Conservation (phyloP, 2,329 filamentous ascomycete species). For the Beauveria medogensis region DNA sequence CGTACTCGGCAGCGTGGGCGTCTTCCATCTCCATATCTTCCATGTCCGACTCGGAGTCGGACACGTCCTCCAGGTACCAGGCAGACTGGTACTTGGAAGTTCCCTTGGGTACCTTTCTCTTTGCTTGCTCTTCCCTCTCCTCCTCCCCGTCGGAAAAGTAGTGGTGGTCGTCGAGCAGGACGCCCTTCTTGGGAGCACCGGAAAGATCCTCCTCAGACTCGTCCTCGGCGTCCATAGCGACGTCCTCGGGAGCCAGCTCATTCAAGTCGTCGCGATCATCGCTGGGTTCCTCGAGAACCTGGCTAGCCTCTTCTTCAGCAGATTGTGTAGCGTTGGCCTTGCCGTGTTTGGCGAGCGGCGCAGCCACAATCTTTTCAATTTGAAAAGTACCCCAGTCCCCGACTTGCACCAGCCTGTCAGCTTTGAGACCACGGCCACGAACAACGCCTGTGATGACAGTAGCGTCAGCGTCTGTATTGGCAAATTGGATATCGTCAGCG, state of each 20-base stretch:
- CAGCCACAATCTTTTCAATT: constrained; percentile 78
- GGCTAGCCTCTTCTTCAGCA: constrained; percentile 47
- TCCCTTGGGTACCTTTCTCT: constrained; percentile 68
- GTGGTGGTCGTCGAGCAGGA: constrained; percentile 91
- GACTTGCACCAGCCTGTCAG: constrained; percentile 81
- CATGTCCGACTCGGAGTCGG: constrained; percentile 77
- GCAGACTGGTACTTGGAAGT: constrained; percentile 92
- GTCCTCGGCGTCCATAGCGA: constrained; percentile 61
- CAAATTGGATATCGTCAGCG: constrained; percentile 72
- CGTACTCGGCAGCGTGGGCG: constrained; percentile 46
- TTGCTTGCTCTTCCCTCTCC: constrained; percentile 32
- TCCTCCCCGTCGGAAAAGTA: constrained; percentile 87
- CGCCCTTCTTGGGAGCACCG: constrained; percentile 63
- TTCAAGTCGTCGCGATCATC: constrained; percentile 77
- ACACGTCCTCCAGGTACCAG: constrained; percentile 80
- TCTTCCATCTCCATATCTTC: constrained; percentile 58
- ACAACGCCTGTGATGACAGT: constrained; percentile 78
- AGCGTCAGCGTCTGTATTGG: constrained; percentile 48
- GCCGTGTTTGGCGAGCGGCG: constrained; percentile 55
- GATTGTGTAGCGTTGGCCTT: constrained; percentile 64
- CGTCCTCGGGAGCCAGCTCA: constrained; percentile 79
- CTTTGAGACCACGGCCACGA: constrained; percentile 77
- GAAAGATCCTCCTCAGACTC: constrained; percentile 34
- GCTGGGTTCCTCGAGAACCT: constrained; percentile 61
- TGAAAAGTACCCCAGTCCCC: constrained; percentile 94